Evolutionary conservation across 1,284 basidiomycete species (phyloP), one percentile per base, ranked within the genome.

Genomic region (Apiotrichum montevideense): DNA sequence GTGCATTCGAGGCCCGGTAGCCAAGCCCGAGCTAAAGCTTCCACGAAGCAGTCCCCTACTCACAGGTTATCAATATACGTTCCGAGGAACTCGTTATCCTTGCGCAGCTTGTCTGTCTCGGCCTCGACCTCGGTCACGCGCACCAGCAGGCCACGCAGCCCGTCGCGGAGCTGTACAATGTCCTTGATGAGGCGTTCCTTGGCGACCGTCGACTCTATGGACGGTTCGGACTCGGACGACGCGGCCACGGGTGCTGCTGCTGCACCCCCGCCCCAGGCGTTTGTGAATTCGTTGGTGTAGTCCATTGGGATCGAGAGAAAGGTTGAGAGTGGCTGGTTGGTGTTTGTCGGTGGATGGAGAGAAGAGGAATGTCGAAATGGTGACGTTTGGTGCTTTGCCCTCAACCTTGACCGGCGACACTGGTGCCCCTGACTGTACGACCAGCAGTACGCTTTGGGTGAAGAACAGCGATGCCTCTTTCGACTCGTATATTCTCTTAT

Each of bases 61-160:
- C 52, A 75, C 74, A 76, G 60, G 53, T 76, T 76, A 54, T 76
- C 74, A 50, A 76, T 73, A 51, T 76, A 76, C 32, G 71, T 66
- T 33, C 64, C 66, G 15, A 76, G 58, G 60, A 74, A 72, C 62
- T 75, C 71, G 57, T 76, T 76, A 49, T 72, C 70, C 64, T 64
- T 67, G 41, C 57, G 58, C 15, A 75, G 57, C 62, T 70, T 73
- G 48, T 75, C 73, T 39, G 69, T 74, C 52, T 76, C 72, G n/a
- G 47, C 57, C 51, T 74, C 69, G 29, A 72, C 67, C 63, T 74
- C 70, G 29, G 66, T 66, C 34, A 71, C 52, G 37, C 72, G 58
- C 13, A 73, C 66, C 47, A 74, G 60, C 42, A 75, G 56, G 8
- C 72, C 72, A 32, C 72, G 53, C 11, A 75, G 64, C 8, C 73